These are phyloP conservation scores for Fagopyrum homotropicum DNA, from an alignment of 148 eudicot genomes.

Conservation along the genomic window DNA sequence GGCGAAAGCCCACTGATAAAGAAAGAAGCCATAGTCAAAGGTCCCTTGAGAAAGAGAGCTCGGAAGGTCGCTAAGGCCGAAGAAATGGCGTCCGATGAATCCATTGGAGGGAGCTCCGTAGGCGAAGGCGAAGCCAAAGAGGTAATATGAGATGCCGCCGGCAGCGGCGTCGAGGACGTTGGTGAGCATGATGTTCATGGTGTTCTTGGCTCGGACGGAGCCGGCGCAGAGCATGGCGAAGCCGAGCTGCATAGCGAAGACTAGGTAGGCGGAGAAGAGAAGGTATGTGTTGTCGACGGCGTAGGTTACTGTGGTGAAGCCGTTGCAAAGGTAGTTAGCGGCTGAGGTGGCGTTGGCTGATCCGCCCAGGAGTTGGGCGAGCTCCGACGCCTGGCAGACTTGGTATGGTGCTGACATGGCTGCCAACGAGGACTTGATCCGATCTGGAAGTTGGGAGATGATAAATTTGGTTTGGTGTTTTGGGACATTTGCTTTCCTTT, in stretches of 20 bases:
- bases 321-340: constrained; percentile 16
- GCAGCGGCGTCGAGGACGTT: constrained; percentile 60
- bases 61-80: constrained; percentile 21
- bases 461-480: too few relatives aligned
- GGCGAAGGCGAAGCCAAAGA: constrained; percentile 35
- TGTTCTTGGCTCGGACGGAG: constrained; percentile 52
- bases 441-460: too few relatives aligned
- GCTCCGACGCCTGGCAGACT: constrained; percentile 10
- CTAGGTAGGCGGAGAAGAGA: constrained; percentile 46
- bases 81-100: constrained; percentile 31
- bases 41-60: background rate
- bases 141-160: constrained; percentile 34
- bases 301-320: constrained; percentile 17
- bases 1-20: constrained; percentile 38
- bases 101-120: constrained; percentile 27
- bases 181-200: constrained; percentile 56
- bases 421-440: background rate
- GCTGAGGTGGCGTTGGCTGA: constrained; percentile 14
- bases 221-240: constrained; percentile 64
- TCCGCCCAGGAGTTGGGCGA: constrained; percentile 12
- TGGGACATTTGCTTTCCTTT: too few relatives aligned
- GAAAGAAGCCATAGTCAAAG: constrained; percentile 27
- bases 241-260: constrained; percentile 56
- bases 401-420: background rate
- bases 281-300: constrained; percentile 49